Conservation (phyloP, 2,329 filamentous ascomycete species). For the Aureobasidium subglaciale region DNA sequence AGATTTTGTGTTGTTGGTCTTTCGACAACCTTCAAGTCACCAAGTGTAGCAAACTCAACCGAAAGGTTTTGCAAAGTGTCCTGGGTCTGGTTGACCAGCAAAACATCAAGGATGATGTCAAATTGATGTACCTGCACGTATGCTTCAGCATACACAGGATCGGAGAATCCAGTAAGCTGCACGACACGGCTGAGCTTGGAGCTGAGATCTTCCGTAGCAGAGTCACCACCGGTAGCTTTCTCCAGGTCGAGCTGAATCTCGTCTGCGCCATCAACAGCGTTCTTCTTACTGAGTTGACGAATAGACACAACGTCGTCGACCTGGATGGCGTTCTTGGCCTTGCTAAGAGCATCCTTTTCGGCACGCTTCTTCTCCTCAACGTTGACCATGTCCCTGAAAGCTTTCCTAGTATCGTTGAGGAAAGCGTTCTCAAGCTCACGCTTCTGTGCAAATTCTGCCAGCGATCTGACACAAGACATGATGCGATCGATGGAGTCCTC, state of each 20-base stretch:
- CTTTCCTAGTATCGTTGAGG: slow-evolving; percentile 88
- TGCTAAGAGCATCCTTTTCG: slow-evolving; percentile 87
- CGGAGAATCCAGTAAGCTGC: slow-evolving; percentile 95
- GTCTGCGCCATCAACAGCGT: slow-evolving; percentile 70
- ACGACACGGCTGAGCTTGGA: slow-evolving; percentile 95
- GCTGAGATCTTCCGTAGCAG: slow-evolving; percentile 73
- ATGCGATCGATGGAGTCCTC: slow-evolving; percentile 98
- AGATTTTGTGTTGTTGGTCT: slow-evolving; percentile 93
- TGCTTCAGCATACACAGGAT: slow-evolving; percentile 96
- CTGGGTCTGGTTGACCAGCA: slow-evolving; percentile 93
- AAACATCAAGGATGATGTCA: slow-evolving; percentile 92
- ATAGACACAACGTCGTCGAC: slow-evolving; percentile 93
- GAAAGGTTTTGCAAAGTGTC: slow-evolving; percentile 96
- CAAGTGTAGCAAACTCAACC: slow-evolving; percentile 96
- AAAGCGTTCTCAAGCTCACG: slow-evolving; percentile 90
- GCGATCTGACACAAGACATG: slow-evolving; percentile 90
- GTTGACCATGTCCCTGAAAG: slow-evolving; percentile 94
- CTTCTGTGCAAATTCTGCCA: slow-evolving; percentile 82
- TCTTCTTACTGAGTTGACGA: slow-evolving; percentile 88
- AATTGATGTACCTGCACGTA: slow-evolving; percentile 99
- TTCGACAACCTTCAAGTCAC: slow-evolving; percentile 96
- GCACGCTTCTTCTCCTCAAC: slow-evolving; percentile 96
- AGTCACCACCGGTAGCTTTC: slow-evolving; percentile 87
- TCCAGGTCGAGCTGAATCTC: slow-evolving; percentile 86
- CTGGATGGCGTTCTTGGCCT: slow-evolving; percentile 87